Conservation (phyloP, 306 rosid genomes). For the Hylodesmum podocarpum region DNA sequence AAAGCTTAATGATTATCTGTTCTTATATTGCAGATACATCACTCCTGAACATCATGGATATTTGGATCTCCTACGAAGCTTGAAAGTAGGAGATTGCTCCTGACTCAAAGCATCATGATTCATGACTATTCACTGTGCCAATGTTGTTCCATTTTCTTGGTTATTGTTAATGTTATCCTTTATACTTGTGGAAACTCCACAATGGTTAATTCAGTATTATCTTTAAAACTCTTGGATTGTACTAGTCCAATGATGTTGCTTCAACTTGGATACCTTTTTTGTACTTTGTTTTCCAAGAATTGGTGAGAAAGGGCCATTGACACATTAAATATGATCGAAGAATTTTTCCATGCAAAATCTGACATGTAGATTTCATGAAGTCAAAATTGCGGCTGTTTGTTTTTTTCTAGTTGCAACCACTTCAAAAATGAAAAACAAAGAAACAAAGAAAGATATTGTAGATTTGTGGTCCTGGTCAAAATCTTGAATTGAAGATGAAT, state of each 20-base stretch:
- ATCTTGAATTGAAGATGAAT: background rate
- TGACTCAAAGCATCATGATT: constrained; percentile 21
- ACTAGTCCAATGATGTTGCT: background rate
- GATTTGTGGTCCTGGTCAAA: too few species aligned
- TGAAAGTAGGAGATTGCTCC: constrained; percentile 66
- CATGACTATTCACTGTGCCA: background rate
- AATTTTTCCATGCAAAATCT: constrained; percentile 19
- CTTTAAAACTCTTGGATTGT: background rate
- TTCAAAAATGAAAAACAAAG: background rate
- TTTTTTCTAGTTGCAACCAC: constrained; percentile 24
- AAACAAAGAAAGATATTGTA: background rate
- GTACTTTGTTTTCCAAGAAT: background rate
- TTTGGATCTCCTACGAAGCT: constrained; percentile 71
- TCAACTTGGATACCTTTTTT: background rate
- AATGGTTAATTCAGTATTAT: background rate
- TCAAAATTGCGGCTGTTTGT: constrained; percentile 5
- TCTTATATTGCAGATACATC: constrained; percentile 57
- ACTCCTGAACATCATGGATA: constrained; percentile 65
- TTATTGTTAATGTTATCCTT: background rate
- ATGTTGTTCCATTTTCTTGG: background rate
- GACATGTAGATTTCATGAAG: constrained; percentile 22
- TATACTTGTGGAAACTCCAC: background rate
- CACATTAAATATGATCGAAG: constrained; percentile 11
- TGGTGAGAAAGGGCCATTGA: background rate
- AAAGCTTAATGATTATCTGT: background rate